These are phyloP conservation scores for Medicago ruthenica DNA, from an alignment of 306 rosid genomes.

Conservation along the genomic window DNA sequence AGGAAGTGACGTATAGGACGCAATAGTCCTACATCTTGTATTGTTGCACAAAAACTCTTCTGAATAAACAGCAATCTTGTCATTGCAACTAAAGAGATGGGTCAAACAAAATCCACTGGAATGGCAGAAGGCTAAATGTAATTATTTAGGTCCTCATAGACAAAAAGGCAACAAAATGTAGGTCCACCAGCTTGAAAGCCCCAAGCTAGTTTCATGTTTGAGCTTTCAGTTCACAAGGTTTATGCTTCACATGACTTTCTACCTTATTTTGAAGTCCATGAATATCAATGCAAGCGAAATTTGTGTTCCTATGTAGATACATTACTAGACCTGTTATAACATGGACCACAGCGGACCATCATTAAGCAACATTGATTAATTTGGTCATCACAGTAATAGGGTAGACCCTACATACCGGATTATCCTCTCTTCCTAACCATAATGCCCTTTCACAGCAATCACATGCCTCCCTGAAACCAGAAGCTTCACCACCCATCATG, in stretches of 20 bases:
- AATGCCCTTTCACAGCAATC: neutral
- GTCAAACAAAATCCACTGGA: conserved; percentile 17
- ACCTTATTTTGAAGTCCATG: conserved; percentile 12
- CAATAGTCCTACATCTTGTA: conserved; percentile 6
- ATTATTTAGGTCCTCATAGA: conserved; percentile 5
- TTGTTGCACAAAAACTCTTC: conserved; percentile 3
- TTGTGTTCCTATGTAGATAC: neutral
- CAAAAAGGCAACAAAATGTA: conserved; percentile 15
- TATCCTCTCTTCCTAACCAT: neutral
- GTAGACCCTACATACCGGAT: neutral
- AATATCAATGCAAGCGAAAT: conserved; percentile 26
- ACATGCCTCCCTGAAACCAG: neutral
- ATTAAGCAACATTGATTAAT: neutral
- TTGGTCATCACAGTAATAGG: neutral
- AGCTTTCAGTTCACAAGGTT: conserved; percentile 6
- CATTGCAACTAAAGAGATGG: conserved; percentile 19
- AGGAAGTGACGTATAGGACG: conserved; percentile 23
- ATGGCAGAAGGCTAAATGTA: conserved; percentile 19
- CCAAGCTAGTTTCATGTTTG: conserved; percentile 21
- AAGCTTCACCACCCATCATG: neutral
- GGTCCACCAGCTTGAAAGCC: conserved; percentile 18
- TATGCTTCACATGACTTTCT: conserved; percentile 9
- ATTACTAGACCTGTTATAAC: neutral
- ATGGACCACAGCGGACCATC: neutral
- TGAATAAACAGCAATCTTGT: neutral